phyloP scores from a whole-genome alignment of 352 stramenopile species.

The Phytophthora tubulina region DNA sequence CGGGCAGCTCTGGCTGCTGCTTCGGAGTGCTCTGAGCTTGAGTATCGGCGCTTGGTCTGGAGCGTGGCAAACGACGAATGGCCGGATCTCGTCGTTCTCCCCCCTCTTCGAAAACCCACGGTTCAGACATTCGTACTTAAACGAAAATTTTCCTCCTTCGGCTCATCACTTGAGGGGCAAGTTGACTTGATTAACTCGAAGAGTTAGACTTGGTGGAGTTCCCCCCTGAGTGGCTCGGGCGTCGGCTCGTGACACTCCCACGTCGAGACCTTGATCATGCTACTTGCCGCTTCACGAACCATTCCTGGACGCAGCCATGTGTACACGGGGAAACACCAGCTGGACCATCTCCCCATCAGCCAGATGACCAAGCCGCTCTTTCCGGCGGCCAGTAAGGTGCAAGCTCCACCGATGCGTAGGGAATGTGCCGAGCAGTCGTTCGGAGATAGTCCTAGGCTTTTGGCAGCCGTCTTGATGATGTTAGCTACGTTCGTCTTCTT shows the following conservation, averaged over 20 bases:
- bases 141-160: constrained; percentile 30
- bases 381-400: constrained; percentile 24
- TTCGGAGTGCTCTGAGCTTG: too few relatives aligned
- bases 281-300: constrained; percentile 38
- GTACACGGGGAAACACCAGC: constrained; percentile 43
- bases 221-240: constrained; percentile 11
- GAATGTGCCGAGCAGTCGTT: constrained; percentile 36
- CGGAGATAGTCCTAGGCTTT: constrained; percentile 5
- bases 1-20: too few relatives aligned
- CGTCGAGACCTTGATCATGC: constrained; percentile 45
- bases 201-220: constrained; percentile 32
- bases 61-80: too few relatives aligned
- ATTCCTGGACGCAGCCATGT: constrained; percentile 30
- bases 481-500: constrained; percentile 26
- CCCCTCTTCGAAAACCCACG: too few relatives aligned
- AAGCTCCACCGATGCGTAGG: constrained; percentile 4
- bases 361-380: constrained; percentile 13
- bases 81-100: too few relatives aligned
- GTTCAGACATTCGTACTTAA: too few relatives aligned
- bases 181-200: constrained; percentile 35
- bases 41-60: too few relatives aligned
- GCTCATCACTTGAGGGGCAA: constrained; percentile 9
- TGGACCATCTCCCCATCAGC: constrained; percentile 36
- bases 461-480: constrained; percentile 33
- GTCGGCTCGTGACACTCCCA: constrained; percentile 31